phyloP scores from a whole-genome alignment of 2,329 filamentous ascomycete genomes.

The Colletotrichum sp. region DNA sequence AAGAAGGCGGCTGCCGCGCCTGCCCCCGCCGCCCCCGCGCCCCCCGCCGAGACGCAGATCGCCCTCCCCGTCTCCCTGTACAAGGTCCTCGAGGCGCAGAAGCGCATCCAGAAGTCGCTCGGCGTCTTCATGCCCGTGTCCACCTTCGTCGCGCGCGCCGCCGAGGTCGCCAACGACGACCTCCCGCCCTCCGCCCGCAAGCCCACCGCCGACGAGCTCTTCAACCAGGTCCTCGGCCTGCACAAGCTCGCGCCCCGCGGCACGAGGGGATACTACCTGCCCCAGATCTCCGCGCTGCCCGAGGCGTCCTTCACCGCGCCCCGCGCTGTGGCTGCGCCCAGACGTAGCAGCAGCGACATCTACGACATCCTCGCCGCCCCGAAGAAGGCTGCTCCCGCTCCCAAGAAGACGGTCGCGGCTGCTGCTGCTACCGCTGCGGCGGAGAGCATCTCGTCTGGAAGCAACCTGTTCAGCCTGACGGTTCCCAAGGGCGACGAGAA shows the following conservation, averaged over 20 bases:
- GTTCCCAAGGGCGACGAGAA: constrained; percentile 83
- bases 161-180: constrained; percentile 86
- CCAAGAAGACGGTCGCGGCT: background rate
- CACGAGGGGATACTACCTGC: constrained; percentile 69
- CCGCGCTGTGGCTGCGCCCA: constrained; percentile 28
- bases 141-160: constrained; percentile 84
- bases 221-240: constrained; percentile 85
- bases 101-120: constrained; percentile 77
- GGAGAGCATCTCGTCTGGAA: constrained; percentile 55
- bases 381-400: constrained; percentile 23
- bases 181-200: constrained; percentile 72
- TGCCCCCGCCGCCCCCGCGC: constrained; percentile 35
- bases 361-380: constrained; percentile 76
- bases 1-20: background rate
- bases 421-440: constrained; percentile 29
- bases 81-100: constrained; percentile 80
- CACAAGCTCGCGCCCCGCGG: constrained; percentile 45
- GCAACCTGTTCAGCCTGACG: constrained; percentile 82
- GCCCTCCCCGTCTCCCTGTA: constrained; percentile 79
- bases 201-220: constrained; percentile 81
- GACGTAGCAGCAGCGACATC: constrained; percentile 64
- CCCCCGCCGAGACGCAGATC: constrained; percentile 60
- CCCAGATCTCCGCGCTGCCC: constrained; percentile 70
- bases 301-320: constrained; percentile 43
- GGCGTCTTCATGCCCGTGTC: constrained; percentile 84